Evolutionary conservation across 2,329 filamentous ascomycete genomes (phyloP).

Genomic region (Diplocarpon mali): DNA sequence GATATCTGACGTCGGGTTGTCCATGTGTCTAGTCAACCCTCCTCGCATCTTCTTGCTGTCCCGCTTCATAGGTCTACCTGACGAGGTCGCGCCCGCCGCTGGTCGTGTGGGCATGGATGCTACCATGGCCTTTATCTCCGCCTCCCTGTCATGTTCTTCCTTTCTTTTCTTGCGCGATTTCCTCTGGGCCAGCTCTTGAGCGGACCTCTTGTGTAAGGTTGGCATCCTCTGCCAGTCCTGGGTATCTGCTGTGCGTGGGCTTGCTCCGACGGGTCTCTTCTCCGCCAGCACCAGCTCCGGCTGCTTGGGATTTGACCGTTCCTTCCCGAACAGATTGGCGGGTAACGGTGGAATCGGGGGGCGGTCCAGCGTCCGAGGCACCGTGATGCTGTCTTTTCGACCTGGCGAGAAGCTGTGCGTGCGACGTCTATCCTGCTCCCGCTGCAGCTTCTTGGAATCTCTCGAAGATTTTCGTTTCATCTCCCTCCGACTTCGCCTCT

Average conservation of each 20-base stretch:
- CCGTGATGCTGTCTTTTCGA: slow-evolving; percentile 41
- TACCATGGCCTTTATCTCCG: slow-evolving; percentile 80
- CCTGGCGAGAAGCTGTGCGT: slow-evolving; percentile 54
- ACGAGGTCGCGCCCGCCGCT: slow-evolving; percentile 45
- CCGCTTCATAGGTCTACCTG: slow-evolving; percentile 47
- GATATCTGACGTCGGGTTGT: slow-evolving; percentile 48
- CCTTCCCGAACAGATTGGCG: slow-evolving; percentile 16
- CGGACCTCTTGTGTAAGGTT: slow-evolving; percentile 50
- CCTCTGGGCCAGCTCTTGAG: slow-evolving; percentile 50
- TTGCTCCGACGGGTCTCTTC: slow-evolving; percentile 15
- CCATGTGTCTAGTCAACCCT: slow-evolving; percentile 42
- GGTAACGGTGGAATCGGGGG: slow-evolving; percentile 24
- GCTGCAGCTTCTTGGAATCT: slow-evolving; percentile 28
- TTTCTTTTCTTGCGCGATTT: slow-evolving; percentile 70
- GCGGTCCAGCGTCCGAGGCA: slow-evolving; percentile 25
- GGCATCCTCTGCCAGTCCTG: slow-evolving; percentile 35
- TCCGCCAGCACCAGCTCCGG: slow-evolving; percentile 4
- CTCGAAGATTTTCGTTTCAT: slow-evolving; percentile 24
- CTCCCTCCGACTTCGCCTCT: slow-evolving; percentile 28
- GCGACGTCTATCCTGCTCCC: slow-evolving; percentile 37
- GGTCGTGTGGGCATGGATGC: slow-evolving; percentile 54
- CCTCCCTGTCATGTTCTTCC: slow-evolving; percentile 67
- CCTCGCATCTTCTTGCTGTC: slow-evolving; percentile 57
- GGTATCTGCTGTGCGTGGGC: slow-evolving; percentile 17
- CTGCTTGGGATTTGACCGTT: slow-evolving; percentile 13